phyloP scores from a whole-genome alignment of 768 basidiomycete species.

The Trametes gibbosa region DNA sequence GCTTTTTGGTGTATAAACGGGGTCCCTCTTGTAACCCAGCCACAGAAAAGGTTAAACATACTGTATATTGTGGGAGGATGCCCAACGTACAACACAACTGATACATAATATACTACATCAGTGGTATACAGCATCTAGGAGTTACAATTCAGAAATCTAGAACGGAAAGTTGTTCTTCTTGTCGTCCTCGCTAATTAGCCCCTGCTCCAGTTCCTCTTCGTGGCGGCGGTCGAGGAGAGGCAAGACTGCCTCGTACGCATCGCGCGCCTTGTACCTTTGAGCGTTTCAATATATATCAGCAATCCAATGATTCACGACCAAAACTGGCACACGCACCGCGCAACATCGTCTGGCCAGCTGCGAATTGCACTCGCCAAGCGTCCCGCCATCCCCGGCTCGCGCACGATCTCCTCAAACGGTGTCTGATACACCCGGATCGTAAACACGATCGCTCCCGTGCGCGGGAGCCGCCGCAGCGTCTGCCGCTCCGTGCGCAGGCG shows the following conservation, averaged over 20 bases:
- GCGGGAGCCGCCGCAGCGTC: constrained; percentile 60
- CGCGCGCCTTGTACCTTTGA: constrained; percentile 35
- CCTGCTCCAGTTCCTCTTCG: constrained; percentile 30
- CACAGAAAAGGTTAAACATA: not conserved
- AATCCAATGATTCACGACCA: not conserved
- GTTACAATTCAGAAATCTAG: not conserved
- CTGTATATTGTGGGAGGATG: too few relatives aligned
- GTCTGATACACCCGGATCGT: constrained; percentile 66
- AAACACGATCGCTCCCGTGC: constrained; percentile 64
- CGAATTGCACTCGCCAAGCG: constrained; percentile 61
- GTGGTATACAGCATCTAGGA: not conserved
- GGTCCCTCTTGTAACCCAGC: too few relatives aligned
- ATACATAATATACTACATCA: too few relatives aligned
- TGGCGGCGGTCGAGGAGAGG: constrained; percentile 38
- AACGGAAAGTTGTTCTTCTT: constrained; percentile 13
- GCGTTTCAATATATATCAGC: not conserved
- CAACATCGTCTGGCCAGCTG: constrained; percentile 65
- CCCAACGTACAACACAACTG: too few relatives aligned
- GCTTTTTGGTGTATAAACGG: too few relatives aligned
- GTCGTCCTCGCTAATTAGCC: constrained; percentile 19
- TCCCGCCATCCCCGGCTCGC: constrained; percentile 58
- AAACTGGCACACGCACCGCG: constrained; percentile 39
- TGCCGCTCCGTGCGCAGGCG: constrained; percentile 65
- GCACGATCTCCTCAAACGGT: constrained; percentile 47
- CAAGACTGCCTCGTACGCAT: constrained; percentile 33